Percentiles rank a stretch among this genome's conserved stretches.
These are phyloP conservation scores for Penicillium palitans DNA, from an alignment of 2,329 filamentous ascomycete genomes.

Conservation along the genomic window DNA sequence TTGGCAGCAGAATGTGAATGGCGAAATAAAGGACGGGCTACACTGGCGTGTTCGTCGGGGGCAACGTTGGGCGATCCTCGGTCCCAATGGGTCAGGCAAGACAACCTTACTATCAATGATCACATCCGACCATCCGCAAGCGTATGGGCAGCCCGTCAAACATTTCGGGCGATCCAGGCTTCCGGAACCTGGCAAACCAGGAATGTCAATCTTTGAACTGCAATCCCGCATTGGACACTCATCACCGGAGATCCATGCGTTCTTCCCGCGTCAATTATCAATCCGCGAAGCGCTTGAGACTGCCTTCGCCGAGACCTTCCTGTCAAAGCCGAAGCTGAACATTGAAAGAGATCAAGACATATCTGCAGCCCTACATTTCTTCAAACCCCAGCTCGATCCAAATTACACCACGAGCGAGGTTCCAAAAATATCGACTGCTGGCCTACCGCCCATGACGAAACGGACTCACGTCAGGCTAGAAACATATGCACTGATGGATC, in stretches of 20 bases:
- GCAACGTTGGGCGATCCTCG: constrained; percentile 89
- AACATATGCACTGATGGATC: constrained; percentile 19
- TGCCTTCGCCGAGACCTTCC: constrained; percentile 87
- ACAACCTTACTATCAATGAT: constrained; percentile 91
- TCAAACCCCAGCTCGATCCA: constrained; percentile 74
- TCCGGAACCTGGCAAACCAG: constrained; percentile 68
- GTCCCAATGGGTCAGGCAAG: constrained; percentile 91
- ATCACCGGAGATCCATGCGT: constrained; percentile 88
- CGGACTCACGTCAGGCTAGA: neutral
- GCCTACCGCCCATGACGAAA: constrained; percentile 24
- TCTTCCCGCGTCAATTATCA: constrained; percentile 78
- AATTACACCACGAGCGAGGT: constrained; percentile 23
- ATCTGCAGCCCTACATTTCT: constrained; percentile 71
- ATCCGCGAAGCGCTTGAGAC: constrained; percentile 76
- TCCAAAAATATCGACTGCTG: constrained; percentile 16
- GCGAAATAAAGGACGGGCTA: constrained; percentile 60
- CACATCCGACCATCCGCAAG: constrained; percentile 92
- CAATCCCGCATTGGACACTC: constrained; percentile 89
- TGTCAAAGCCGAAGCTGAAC: constrained; percentile 66
- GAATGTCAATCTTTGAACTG: constrained; percentile 89
- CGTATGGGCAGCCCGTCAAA: constrained; percentile 83
- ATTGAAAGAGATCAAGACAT: constrained; percentile 59
- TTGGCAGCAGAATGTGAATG: constrained; percentile 65
- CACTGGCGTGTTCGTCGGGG: constrained; percentile 81
- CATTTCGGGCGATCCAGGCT: constrained; percentile 81